phyloP scores from a whole-genome alignment of 805 yeast genomes.

The Schizosaccharomyces osmophilus region DNA sequence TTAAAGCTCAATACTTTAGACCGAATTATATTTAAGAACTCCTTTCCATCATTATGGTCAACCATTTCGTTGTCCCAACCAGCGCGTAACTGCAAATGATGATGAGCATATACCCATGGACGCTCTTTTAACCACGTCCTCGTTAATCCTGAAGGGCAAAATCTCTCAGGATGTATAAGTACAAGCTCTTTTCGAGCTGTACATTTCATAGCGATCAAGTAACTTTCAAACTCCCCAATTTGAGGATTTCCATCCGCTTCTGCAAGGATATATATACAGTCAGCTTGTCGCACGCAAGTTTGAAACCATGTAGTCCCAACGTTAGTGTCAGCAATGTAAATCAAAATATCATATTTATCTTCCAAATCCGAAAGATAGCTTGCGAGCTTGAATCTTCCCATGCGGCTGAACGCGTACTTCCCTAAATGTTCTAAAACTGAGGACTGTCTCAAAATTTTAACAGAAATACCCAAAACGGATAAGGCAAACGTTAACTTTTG shows the following conservation, averaged over 20 bases:
- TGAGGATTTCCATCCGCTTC: conserved; percentile 52
- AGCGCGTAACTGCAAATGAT: conserved; percentile 40
- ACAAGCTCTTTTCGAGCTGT: conserved; percentile 75
- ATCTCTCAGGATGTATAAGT: conserved; percentile 57
- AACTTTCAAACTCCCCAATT: conserved; percentile 65
- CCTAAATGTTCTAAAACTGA: conserved; percentile 62
- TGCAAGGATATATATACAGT: conserved; percentile 71
- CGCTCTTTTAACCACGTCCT: conserved; percentile 63
- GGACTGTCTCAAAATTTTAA: conserved; percentile 62
- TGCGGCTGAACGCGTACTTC: conserved; percentile 71
- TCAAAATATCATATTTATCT: conserved; percentile 66
- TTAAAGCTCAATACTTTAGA: conserved; percentile 14
- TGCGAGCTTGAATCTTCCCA: conserved; percentile 62
- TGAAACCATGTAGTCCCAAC: conserved; percentile 71
- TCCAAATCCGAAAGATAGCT: conserved; percentile 81
- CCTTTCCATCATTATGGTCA: neutral
- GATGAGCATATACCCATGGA: conserved; percentile 81
- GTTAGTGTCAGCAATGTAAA: conserved; percentile 70
- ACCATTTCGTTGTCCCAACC: neutral
- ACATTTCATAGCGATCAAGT: conserved; percentile 49
- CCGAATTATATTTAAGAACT: neutral
- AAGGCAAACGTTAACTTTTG: conserved; percentile 45
- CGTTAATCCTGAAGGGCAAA: conserved; percentile 67
- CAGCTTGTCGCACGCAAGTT: conserved; percentile 85
- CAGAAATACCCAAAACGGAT: conserved; percentile 43